A percentile compares a stretch with the other conserved stretches of the same genome.
Conservation (phyloP, 1,139 yeast species). For the Diutina neorugosa region DNA sequence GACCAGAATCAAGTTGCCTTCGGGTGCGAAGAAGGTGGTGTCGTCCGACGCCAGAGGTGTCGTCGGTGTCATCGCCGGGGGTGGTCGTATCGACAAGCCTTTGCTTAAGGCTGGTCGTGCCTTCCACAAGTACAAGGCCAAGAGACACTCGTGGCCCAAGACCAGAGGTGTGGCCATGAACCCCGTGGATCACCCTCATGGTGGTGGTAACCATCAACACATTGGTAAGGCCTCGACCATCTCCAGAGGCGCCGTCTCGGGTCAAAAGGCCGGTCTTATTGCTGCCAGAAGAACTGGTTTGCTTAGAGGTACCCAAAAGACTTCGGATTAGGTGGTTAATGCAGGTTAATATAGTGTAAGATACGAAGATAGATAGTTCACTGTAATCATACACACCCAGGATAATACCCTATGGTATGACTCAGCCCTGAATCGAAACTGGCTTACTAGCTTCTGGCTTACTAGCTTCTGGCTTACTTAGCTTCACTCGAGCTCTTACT, state of each 20-base stretch:
- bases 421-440: too few relatives aligned
- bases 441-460: too few relatives aligned
- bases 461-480: too few relatives aligned
- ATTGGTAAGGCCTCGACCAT: constrained; percentile 99
- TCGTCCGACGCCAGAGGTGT: constrained; percentile 98
- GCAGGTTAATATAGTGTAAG: constrained; percentile 2
- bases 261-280: constrained; percentile 99
- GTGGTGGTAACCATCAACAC: constrained; percentile 99
- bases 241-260: constrained; percentile 99
- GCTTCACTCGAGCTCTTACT: too few relatives aligned
- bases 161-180: constrained; percentile 99
- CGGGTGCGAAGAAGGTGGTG: constrained; percentile 96
- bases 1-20: constrained; percentile 98
- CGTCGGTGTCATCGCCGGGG: constrained; percentile 99
- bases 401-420: too few relatives aligned
- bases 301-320: constrained; percentile 99
- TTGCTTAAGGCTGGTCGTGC: constrained; percentile 99
- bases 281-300: constrained; percentile 99
- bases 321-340: constrained; percentile 43
- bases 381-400: not conserved
- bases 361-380: not conserved
- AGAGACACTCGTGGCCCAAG: constrained; percentile 99
- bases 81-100: constrained; percentile 99
- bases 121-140: constrained; percentile 97
- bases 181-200: constrained; percentile 99